These are phyloP conservation scores for Angomonas ambiguus DNA, from an alignment of 208 protist genomes.

Conservation along the genomic window DNA sequence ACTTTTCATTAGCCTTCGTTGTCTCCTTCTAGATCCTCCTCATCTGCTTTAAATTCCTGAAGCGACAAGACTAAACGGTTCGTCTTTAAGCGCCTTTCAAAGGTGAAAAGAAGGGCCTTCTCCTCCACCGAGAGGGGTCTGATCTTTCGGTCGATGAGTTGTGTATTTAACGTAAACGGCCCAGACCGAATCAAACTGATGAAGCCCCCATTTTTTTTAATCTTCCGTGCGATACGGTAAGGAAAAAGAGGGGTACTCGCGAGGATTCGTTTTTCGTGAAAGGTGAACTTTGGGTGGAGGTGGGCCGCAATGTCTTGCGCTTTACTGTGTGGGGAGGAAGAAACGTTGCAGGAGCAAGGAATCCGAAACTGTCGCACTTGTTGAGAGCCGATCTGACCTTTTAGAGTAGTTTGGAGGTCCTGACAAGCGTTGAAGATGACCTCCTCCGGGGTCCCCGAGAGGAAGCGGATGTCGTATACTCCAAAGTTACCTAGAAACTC, in stretches of 20 bases:
- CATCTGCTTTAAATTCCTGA: constrained; percentile 45
- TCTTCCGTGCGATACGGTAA: constrained; percentile 45
- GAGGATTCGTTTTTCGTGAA: constrained; percentile 41
- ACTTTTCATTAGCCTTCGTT: not conserved
- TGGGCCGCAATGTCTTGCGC: constrained; percentile 11
- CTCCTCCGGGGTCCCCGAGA: constrained; percentile 45
- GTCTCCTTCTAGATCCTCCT: no score
- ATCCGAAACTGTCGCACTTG: constrained; percentile 30
- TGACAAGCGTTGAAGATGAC: constrained; percentile 31
- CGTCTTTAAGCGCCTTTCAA: constrained; percentile 76
- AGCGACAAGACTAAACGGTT: constrained; percentile 80
- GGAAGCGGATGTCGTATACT: constrained; percentile 79
- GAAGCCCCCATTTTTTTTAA: constrained; percentile 48
- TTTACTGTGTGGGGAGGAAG: not conserved
- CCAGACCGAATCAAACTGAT: constrained; percentile 64
- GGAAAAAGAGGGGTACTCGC: constrained; percentile 72
- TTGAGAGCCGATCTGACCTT: constrained; percentile 28
- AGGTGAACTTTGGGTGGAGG: constrained; percentile 5
- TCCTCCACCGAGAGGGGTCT: constrained; percentile 47
- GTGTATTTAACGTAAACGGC: constrained; percentile 52
- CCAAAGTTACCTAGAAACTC: constrained; percentile 84
- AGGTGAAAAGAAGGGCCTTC: constrained; percentile 77
- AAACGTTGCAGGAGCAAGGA: constrained; percentile 48
- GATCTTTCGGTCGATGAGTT: constrained; percentile 30
- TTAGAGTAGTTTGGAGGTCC: constrained; percentile 28